phyloP scores from a whole-genome alignment of 176 grass and related monocot species.

The Ananas comosus region DNA sequence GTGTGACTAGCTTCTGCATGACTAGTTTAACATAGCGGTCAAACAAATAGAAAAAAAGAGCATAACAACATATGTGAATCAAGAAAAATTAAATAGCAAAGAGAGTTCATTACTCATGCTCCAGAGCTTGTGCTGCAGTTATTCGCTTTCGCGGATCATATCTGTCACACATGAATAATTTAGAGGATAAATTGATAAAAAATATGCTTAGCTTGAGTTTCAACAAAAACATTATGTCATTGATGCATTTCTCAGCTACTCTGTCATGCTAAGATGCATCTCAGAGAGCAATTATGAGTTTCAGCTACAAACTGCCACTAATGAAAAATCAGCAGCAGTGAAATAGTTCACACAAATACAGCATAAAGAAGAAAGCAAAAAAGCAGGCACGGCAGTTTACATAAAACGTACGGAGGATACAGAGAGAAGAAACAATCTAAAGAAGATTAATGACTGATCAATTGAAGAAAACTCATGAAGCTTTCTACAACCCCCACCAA shows the following conservation, averaged over 20 bases:
- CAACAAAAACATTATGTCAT: background rate
- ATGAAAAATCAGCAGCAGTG: conserved; percentile 11
- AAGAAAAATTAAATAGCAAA: conserved; percentile 14
- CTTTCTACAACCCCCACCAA: too few species aligned
- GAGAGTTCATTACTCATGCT: conserved; percentile 72
- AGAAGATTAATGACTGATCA: background rate
- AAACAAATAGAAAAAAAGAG: background rate
- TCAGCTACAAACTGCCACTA: conserved; percentile 7
- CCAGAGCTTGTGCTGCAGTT: conserved; percentile 89
- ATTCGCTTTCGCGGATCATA: conserved; percentile 96
- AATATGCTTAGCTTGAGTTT: background rate
- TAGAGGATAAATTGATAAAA: conserved; percentile 15
- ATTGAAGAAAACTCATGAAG: background rate
- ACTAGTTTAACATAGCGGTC: background rate
- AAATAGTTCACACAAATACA: conserved; percentile 1
- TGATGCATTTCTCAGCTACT: background rate
- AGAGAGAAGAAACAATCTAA: background rate
- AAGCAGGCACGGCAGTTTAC: background rate
- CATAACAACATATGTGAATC: conserved; percentile 6
- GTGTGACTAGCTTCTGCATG: background rate
- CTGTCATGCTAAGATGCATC: background rate
- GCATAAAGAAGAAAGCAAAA: background rate
- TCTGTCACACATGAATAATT: conserved; percentile 39
- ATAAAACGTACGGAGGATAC: background rate
- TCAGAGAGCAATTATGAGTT: background rate